Evolutionary conservation across 2,329 filamentous ascomycete genomes (phyloP), one percentile per base, ranked within the genome.

Genomic region (Ophiostoma angusticollis): DNA sequence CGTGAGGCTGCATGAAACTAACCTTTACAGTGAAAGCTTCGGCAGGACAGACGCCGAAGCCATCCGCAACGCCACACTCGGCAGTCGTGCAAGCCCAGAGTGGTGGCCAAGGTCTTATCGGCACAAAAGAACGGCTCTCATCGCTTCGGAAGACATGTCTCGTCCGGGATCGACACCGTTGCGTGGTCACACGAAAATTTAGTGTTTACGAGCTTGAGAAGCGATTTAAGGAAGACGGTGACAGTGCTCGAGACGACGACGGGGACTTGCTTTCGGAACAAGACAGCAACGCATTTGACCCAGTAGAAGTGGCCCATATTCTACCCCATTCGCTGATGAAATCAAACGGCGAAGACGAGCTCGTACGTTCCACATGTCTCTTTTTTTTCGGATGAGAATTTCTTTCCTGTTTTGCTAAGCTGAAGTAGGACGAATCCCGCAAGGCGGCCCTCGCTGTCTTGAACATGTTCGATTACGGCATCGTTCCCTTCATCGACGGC

Each of bases 401-500:
- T n/a, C n/a, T n/a, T n/a, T n/a, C n/a, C n/a, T n/a, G n/a, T n/a
- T n/a, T n/a, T n/a, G n/a, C n/a, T n/a, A n/a, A n/a, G n/a, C n/a
- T n/a, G n/a, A n/a, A n/a, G n/a, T 32, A 38, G 39, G 36, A 39
- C 12, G 17, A 42, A 42, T 13, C 47, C 42, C 56, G 57, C 44
- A 41, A 56, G 50, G 50, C 53, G 0, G 55, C 58, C 7, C 48
- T 64, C 9, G 47, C 49, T 14, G 56, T 64, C 28, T 54, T 63
- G 2, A 59, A 63, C 21, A 64, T 64, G 58, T 62, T 65, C 41
- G 58, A 63, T 41, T 47, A 35, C 23, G 55, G 53, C 19, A 49
- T 57, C 25, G 49, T 49, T 9, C 48, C 56, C 47, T 37, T 62
- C 2, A 62, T 64, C 35, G 51, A 61, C 31, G 60, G 59, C 35